These are phyloP conservation scores for Thalassiosira mediterranea DNA, from an alignment of 352 stramenopile species.

Conservation along the genomic window DNA sequence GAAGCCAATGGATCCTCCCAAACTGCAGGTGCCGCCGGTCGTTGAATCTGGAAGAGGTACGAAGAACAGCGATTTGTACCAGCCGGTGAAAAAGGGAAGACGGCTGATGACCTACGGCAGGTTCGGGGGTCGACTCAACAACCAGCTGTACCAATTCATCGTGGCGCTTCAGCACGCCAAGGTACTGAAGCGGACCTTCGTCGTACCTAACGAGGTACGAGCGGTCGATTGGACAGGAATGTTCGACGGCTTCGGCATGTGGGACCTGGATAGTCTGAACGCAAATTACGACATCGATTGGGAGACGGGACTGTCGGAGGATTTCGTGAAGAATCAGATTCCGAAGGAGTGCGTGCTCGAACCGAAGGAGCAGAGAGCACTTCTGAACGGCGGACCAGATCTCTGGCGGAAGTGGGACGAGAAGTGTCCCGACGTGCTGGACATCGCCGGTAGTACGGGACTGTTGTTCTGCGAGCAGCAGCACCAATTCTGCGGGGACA, in stretches of 20 bases:
- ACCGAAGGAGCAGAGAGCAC: slow-evolving; percentile 14
- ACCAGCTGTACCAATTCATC: slow-evolving; percentile 57
- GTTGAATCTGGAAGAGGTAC: too few species aligned
- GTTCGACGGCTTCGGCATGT: slow-evolving; percentile 46
- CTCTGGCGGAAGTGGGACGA: slow-evolving; percentile 44
- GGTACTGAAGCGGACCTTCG: slow-evolving; percentile 39
- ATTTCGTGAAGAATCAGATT: slow-evolving; percentile 20
- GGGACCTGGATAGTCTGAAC: slow-evolving; percentile 46
- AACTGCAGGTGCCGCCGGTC: too few species aligned
- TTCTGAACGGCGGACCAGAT: slow-evolving; percentile 27
- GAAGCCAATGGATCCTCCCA: too few species aligned
- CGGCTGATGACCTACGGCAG: slow-evolving; percentile 43
- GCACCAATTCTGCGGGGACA: slow-evolving; percentile 51
- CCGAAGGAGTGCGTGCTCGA: slow-evolving; percentile 39
- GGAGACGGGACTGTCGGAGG: slow-evolving; percentile 16
- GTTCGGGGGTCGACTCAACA: slow-evolving; percentile 49
- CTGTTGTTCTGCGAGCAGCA: slow-evolving; percentile 49
- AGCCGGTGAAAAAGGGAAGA: slow-evolving; percentile 17
- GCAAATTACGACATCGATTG: slow-evolving; percentile 45
- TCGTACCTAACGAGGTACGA: slow-evolving; percentile 47
- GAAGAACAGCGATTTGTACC: slow-evolving; percentile 28
- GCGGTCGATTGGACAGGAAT: slow-evolving; percentile 53
- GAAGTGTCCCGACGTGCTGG: slow-evolving; percentile 44
- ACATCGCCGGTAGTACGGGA: slow-evolving; percentile 44
- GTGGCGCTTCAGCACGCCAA: slow-evolving; percentile 47